These are phyloP conservation scores for Pythium pectinolyticum DNA, from an alignment of 352 stramenopile species.

Conservation along the genomic window DNA sequence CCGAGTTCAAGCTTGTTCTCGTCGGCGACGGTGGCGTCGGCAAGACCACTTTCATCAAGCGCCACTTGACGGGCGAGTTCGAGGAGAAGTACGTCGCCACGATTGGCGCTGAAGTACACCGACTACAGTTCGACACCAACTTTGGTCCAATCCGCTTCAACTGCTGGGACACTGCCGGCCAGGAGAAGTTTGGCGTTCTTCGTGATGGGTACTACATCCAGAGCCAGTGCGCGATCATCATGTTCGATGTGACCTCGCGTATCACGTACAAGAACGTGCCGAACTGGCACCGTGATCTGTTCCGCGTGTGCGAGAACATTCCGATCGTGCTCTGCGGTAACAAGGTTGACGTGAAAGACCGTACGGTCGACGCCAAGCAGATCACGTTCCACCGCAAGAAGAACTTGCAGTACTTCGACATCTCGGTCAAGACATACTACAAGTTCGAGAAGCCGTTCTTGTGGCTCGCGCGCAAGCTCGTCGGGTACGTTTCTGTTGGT, in stretches of 20 bases:
- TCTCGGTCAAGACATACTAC: slow-evolving; percentile 99
- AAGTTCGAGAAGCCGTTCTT: slow-evolving; percentile 99
- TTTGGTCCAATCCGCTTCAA: slow-evolving; percentile 99
- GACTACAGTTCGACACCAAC: slow-evolving; percentile 99
- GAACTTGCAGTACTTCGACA: slow-evolving; percentile 99
- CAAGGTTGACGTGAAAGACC: slow-evolving; percentile 99
- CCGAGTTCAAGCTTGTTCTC: slow-evolving; percentile 99
- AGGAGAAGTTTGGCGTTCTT: slow-evolving; percentile 98
- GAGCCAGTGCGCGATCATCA: slow-evolving; percentile 99
- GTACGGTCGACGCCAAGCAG: slow-evolving; percentile 99
- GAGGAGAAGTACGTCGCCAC: slow-evolving; percentile 99
- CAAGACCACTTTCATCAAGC: slow-evolving; percentile 99
- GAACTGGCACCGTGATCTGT: slow-evolving; percentile 99
- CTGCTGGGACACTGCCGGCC: slow-evolving; percentile 99
- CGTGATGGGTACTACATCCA: slow-evolving; percentile 98
- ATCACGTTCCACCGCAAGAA: slow-evolving; percentile 99
- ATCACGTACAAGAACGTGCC: slow-evolving; percentile 99
- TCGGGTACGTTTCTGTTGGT: slow-evolving; percentile 83
- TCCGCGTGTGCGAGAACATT: slow-evolving; percentile 99
- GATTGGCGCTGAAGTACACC: slow-evolving; percentile 98
- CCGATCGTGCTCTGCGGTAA: slow-evolving; percentile 99
- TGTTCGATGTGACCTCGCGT: slow-evolving; percentile 99
- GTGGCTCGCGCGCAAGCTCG: slow-evolving; percentile 99
- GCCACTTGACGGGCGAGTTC: slow-evolving; percentile 99
- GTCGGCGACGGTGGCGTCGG: slow-evolving; percentile 99